These are phyloP conservation scores for Boechera divaricarpa DNA, from an alignment of 345 rosid species.

Conservation along the genomic window DNA sequence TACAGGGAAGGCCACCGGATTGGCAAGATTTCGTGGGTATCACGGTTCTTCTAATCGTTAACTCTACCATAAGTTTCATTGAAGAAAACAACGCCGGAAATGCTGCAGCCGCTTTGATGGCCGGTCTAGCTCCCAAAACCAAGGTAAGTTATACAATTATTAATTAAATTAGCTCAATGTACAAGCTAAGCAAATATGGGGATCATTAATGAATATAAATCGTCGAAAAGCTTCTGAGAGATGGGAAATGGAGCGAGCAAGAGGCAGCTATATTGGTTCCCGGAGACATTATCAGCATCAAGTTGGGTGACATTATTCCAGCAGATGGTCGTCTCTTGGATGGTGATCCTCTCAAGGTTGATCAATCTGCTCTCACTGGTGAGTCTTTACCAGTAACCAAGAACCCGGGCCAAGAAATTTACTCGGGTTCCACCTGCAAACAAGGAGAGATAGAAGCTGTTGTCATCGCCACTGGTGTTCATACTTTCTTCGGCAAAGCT, in stretches of 20 bases:
- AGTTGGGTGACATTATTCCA: constrained; percentile 81
- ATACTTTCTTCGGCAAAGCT: constrained; percentile 88
- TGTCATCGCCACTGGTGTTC: constrained; percentile 86
- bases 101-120: constrained; percentile 75
- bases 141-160: constrained; percentile 46
- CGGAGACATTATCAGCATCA: constrained; percentile 78
- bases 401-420: constrained; percentile 73
- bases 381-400: constrained; percentile 81
- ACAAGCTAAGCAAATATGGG: neutral
- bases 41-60: constrained; percentile 65
- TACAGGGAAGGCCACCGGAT: constrained; percentile 85
- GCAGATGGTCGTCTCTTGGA: constrained; percentile 89
- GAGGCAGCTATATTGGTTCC: constrained; percentile 81
- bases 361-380: constrained; percentile 83
- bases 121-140: constrained; percentile 65
- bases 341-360: constrained; percentile 83
- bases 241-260: constrained; percentile 79
- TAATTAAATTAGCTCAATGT: neutral
- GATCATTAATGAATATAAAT: neutral
- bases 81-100: constrained; percentile 93
- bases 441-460: constrained; percentile 91
- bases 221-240: constrained; percentile 62
- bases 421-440: constrained; percentile 87
- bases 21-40: constrained; percentile 92
- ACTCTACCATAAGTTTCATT: constrained; percentile 81